These are phyloP conservation scores for Calonectria naviculata DNA, from an alignment of 2,329 filamentous ascomycete species.

Conservation along the genomic window DNA sequence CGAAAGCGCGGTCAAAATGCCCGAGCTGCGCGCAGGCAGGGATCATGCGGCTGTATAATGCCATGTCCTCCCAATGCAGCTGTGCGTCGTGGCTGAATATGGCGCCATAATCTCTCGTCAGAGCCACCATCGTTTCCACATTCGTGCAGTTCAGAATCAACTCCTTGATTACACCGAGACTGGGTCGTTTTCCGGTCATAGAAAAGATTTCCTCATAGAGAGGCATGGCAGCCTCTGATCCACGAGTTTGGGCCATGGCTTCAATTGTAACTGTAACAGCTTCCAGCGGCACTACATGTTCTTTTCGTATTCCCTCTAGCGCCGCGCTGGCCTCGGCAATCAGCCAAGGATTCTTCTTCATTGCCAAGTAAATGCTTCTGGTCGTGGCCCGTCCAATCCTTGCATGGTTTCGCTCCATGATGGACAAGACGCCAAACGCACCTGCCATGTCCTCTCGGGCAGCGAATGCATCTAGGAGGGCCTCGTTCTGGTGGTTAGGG, in stretches of 20 bases:
- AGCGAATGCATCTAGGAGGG: constrained; percentile 78
- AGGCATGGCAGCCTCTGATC: constrained; percentile 44
- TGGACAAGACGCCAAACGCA: constrained; percentile 76
- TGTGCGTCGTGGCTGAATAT: constrained; percentile 26
- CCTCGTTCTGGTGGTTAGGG: constrained; percentile 79
- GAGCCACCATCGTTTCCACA: constrained; percentile 34
- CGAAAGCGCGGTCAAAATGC: constrained; percentile 49
- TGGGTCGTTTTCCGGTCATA: constrained; percentile 43
- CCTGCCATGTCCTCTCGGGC: constrained; percentile 68
- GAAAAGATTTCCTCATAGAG: constrained; percentile 44
- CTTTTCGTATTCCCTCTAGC: constrained; percentile 63
- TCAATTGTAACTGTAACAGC: constrained; percentile 49
- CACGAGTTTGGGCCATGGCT: constrained; percentile 41
- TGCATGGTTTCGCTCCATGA: constrained; percentile 71
- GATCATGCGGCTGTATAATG: constrained; percentile 42
- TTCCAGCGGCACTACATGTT: constrained; percentile 51
- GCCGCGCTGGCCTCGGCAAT: constrained; percentile 64
- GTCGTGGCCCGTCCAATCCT: constrained; percentile 71
- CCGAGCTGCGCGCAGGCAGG: constrained; percentile 40
- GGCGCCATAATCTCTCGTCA: constrained; percentile 45
- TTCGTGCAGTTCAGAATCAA: constrained; percentile 45
- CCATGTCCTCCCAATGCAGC: constrained; percentile 20
- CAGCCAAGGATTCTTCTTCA: constrained; percentile 59
- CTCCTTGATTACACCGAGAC: constrained; percentile 40
- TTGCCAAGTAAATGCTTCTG: constrained; percentile 67